phyloP scores from a whole-genome alignment of 345 rosid species.

The Rhizophora apiculata region DNA sequence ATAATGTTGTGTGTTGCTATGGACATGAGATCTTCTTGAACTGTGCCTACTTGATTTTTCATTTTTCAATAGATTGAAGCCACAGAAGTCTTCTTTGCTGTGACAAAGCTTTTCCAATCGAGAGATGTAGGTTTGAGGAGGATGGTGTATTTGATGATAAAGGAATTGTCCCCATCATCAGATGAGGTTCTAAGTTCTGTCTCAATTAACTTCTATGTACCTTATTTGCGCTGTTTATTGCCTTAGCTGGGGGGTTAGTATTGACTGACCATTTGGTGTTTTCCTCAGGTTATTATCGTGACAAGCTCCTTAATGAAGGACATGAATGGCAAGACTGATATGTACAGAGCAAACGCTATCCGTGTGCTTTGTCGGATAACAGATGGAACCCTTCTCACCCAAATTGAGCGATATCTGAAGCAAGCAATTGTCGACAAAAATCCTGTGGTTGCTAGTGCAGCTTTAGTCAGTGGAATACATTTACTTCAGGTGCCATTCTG shows the following conservation, averaged over 20 bases:
- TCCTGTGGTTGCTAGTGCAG: slow-evolving; percentile 98
- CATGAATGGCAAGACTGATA: slow-evolving; percentile 97
- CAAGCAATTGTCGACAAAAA: slow-evolving; percentile 99
- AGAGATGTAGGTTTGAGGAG: slow-evolving; percentile 91
- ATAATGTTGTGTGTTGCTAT: too few relatives aligned
- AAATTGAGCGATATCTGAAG: slow-evolving; percentile 89
- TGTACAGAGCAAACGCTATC: slow-evolving; percentile 97
- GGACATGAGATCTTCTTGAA: background rate
- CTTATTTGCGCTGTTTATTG: slow-evolving; percentile 1
- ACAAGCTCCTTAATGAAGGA: slow-evolving; percentile 99
- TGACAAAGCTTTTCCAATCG: slow-evolving; percentile 94
- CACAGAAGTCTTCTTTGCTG: slow-evolving; percentile 92
- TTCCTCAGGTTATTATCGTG: slow-evolving; percentile 78
- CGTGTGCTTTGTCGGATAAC: slow-evolving; percentile 95
- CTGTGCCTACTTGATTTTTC: slow-evolving; percentile 13
- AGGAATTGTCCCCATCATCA: slow-evolving; percentile 94
- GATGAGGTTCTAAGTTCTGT: slow-evolving; percentile 72
- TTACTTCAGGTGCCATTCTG: slow-evolving; percentile 65
- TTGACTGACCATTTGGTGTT: slow-evolving; percentile 20
- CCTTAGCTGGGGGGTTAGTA: background rate
- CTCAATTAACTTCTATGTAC: background rate
- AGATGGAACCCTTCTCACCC: slow-evolving; percentile 90
- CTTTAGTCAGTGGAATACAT: slow-evolving; percentile 95
- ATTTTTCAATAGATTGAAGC: slow-evolving; percentile 64
- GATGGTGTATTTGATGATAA: slow-evolving; percentile 96